phyloP scores from a whole-genome alignment of 2,329 filamentous ascomycete genomes.

The Zasmidium cellare region DNA sequence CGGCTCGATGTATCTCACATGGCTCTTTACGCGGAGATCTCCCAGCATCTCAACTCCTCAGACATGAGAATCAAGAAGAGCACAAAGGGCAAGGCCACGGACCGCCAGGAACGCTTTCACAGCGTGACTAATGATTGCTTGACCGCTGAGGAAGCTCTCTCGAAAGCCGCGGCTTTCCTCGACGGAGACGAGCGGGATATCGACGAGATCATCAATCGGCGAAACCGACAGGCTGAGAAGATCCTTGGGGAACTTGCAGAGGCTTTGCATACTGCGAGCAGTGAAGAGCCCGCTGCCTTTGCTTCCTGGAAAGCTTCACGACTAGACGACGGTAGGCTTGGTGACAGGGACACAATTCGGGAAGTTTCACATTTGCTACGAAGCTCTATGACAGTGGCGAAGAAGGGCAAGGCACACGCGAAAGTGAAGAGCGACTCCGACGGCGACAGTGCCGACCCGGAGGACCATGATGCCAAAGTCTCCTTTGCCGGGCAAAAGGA shows the following conservation, averaged over 20 bases:
- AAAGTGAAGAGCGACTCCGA: background rate
- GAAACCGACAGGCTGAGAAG: constrained; percentile 11
- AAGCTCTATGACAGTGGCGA: background rate
- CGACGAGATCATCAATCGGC: constrained; percentile 11
- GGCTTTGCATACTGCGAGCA: constrained; percentile 2
- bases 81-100: constrained; percentile 34
- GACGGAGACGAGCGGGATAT: constrained; percentile 2
- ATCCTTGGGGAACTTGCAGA: background rate
- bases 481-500: background rate
- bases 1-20: constrained; percentile 50
- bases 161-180: constrained; percentile 45
- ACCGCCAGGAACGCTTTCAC: constrained; percentile 45
- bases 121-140: constrained; percentile 41
- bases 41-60: constrained; percentile 53
- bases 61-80: constrained; percentile 49
- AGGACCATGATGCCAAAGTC: background rate
- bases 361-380: constrained; percentile 11
- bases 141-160: constrained; percentile 55
- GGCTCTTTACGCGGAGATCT: constrained; percentile 56
- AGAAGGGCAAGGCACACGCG: background rate
- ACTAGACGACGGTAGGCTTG: constrained; percentile 24
- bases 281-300: constrained; percentile 13
- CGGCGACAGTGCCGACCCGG: background rate
- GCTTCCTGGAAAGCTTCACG: constrained; percentile 18
- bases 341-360: constrained; percentile 31